These are phyloP conservation scores for Spizellomyces sp. DNA, from an alignment of 192 early-diverging fungal genomes.

Conservation along the genomic window DNA sequence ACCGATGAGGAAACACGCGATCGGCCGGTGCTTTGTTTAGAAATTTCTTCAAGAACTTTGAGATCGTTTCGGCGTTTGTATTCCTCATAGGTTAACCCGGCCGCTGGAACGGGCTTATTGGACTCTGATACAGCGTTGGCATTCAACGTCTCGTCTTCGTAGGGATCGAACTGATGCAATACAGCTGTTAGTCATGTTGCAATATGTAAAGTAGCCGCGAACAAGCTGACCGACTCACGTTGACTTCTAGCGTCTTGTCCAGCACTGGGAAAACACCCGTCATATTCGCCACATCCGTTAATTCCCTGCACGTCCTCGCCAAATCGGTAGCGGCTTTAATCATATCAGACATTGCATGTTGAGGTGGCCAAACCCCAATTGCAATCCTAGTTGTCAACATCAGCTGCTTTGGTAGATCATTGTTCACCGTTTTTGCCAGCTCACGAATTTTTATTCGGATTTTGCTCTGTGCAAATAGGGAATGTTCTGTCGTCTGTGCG, in stretches of 20 bases:
- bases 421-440: slow-evolving; percentile 24
- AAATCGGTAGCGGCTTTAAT: slow-evolving; percentile 43
- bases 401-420: slow-evolving; percentile 45
- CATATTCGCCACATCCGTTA: slow-evolving; percentile 47
- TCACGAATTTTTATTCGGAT: slow-evolving; percentile 26
- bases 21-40: slow-evolving; percentile 26
- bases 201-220: not conserved
- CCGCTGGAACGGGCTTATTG: not conserved
- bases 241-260: slow-evolving; percentile 43
- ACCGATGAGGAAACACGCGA: not conserved
- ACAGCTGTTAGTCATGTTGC: not conserved
- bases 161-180: slow-evolving; percentile 25
- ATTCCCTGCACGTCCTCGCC: slow-evolving; percentile 33
- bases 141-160: slow-evolving; percentile 24
- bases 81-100: slow-evolving; percentile 39
- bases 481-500: not conserved
- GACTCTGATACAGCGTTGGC: not conserved
- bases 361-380: slow-evolving; percentile 57
- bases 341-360: slow-evolving; percentile 54
- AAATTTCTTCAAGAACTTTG: slow-evolving; percentile 45
- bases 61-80: slow-evolving; percentile 50
- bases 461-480: slow-evolving; percentile 8
- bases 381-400: slow-evolving; percentile 55
- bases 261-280: slow-evolving; percentile 40
- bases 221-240: slow-evolving; percentile 22